Conservation (phyloP, 352 stramenopile species). For the Globisporangium takayamanum region DNA sequence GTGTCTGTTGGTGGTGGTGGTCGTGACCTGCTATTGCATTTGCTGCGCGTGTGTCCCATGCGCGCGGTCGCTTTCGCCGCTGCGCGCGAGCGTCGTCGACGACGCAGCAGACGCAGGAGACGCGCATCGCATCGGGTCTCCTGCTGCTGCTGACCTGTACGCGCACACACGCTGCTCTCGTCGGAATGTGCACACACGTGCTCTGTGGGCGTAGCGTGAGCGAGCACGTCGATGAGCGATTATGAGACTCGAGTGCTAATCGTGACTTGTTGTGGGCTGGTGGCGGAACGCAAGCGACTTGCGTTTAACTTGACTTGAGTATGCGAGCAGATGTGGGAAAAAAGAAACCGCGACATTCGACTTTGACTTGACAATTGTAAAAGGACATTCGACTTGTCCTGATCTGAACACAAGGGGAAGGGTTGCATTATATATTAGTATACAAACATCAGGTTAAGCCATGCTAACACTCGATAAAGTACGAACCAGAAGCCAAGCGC, state of each 20-base stretch:
- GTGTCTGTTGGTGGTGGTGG: neutral
- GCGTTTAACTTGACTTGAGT: too few species aligned
- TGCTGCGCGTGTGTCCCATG: neutral
- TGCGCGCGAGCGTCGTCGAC: neutral
- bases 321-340: too few species aligned
- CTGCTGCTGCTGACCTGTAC: constrained; percentile 1
- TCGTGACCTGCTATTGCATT: neutral
- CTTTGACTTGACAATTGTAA: too few species aligned
- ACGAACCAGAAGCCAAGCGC: too few species aligned
- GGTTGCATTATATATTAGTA: too few species aligned
- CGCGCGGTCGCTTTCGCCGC: constrained; percentile 6
- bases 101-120: neutral
- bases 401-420: too few species aligned
- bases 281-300: too few species aligned
- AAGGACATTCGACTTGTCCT: too few species aligned
- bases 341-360: too few species aligned
- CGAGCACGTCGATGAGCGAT: neutral
- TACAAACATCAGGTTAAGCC: too few species aligned
- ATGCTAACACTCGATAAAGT: too few species aligned
- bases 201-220: neutral
- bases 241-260: neutral
- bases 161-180: neutral
- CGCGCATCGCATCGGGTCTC: constrained; percentile 8
- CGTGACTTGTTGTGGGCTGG: too few species aligned
- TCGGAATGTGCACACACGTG: constrained; percentile 4